phyloP scores from a whole-genome alignment of 1,139 yeast species.

The Taphrina betulina region DNA sequence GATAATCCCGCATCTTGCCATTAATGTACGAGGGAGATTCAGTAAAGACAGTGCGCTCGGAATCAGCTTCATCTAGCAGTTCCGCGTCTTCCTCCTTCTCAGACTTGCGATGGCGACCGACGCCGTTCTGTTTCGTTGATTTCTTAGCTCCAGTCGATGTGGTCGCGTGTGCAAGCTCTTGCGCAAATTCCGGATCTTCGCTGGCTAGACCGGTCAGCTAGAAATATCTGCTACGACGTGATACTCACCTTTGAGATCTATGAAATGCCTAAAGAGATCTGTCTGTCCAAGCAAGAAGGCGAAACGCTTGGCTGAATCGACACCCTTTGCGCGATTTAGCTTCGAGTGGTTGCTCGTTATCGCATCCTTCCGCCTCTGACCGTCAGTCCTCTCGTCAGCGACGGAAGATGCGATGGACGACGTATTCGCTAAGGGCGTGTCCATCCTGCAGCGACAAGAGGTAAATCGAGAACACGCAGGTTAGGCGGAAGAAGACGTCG shows the following conservation, averaged over 20 bases:
- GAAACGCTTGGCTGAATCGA: constrained; percentile 76
- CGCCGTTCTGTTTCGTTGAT: constrained; percentile 42
- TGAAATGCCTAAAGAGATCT: constrained; percentile 74
- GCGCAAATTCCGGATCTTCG: constrained; percentile 62
- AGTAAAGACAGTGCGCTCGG: constrained; percentile 61
- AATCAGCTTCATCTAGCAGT: constrained; percentile 60
- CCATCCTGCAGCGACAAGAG: too few species aligned
- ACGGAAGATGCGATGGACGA: constrained; percentile 21
- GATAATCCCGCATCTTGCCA: constrained; percentile 95
- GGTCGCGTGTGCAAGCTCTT: constrained; percentile 58
- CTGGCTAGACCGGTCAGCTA: constrained; percentile 10
- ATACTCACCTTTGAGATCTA: constrained; percentile 72
- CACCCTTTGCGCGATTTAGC: constrained; percentile 41
- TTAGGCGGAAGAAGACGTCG: too few species aligned
- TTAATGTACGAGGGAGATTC: constrained; percentile 69
- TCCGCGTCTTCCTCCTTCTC: constrained; percentile 88
- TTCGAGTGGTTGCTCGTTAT: constrained; percentile 8
- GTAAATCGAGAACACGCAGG: too few species aligned
- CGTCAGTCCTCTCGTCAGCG: constrained; percentile 22
- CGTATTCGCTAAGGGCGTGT: constrained; percentile 14
- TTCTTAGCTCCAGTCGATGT: constrained; percentile 39
- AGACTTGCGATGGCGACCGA: constrained; percentile 41
- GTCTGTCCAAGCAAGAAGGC: constrained; percentile 78
- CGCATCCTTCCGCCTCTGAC: constrained; percentile 26
- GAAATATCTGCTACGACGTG: neutral